These are phyloP conservation scores for Globisporangium acanthophoron DNA, from an alignment of 352 stramenopile species.

Conservation along the genomic window DNA sequence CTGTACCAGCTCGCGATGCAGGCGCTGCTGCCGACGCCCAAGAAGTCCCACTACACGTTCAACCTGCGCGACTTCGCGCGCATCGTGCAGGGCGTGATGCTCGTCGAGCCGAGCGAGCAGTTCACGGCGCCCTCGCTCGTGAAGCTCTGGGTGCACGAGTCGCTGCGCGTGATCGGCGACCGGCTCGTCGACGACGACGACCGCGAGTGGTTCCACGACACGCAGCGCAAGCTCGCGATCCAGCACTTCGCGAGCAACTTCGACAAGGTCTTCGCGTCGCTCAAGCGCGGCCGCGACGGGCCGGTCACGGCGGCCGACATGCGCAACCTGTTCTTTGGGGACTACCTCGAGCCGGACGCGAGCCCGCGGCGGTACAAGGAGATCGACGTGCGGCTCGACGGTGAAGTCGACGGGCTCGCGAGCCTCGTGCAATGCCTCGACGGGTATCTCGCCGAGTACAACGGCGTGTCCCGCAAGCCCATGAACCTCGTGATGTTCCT, in stretches of 20 bases:
- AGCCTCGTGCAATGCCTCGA: slow-evolving; percentile 84
- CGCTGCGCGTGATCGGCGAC: slow-evolving; percentile 93
- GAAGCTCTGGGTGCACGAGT: slow-evolving; percentile 93
- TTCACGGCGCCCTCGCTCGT: slow-evolving; percentile 83
- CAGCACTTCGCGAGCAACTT: slow-evolving; percentile 88
- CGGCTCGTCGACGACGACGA: slow-evolving; percentile 91
- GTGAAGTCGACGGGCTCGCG: slow-evolving; percentile 71
- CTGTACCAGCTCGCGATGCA: slow-evolving; percentile 86
- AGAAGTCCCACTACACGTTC: slow-evolving; percentile 96
- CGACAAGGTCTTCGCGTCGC: slow-evolving; percentile 77
- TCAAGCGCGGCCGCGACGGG: slow-evolving; percentile 72
- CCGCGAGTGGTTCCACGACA: slow-evolving; percentile 89
- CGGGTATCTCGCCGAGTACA: slow-evolving; percentile 90
- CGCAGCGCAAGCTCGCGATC: slow-evolving; percentile 83
- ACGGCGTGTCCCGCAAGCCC: slow-evolving; percentile 88
- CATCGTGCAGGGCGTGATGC: slow-evolving; percentile 92
- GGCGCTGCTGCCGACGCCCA: slow-evolving; percentile 87
- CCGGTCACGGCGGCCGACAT: slow-evolving; percentile 74
- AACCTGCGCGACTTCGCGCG: slow-evolving; percentile 93
- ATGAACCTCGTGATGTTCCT: slow-evolving; percentile 97
- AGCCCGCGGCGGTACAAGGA: slow-evolving; percentile 77
- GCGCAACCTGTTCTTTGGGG: slow-evolving; percentile 91
- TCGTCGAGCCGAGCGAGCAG: slow-evolving; percentile 77
- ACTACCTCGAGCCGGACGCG: slow-evolving; percentile 85
- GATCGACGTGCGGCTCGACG: slow-evolving; percentile 61